Evolutionary conservation across 177 flowering plant species (phyloP), one percentile per base, ranked within the genome.

Genomic region (Telopea speciosissima): DNA sequence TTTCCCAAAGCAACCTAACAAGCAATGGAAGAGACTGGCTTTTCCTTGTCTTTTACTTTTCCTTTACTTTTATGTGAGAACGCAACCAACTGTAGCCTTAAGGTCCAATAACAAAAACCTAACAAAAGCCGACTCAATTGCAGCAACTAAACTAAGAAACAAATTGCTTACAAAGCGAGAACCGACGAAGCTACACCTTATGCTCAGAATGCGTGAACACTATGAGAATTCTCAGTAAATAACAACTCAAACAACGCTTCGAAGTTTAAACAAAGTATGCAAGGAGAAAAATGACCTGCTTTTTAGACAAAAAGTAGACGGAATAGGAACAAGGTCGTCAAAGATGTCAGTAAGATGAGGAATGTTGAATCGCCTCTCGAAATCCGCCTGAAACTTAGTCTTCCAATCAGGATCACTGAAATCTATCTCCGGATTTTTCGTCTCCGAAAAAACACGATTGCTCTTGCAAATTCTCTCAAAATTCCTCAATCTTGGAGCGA

Each of bases 301-400:
- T 70, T 63, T 83, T 76, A 89, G 92, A 62, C 96, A 89, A 69
- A 92, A 92, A 24, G 97, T 90, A 21, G 97, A 90, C n/a, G 90
- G 96, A 70, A 85, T 80, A 0, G 93, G 73, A 62, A 23, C 68
- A 40, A 77, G 83, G 36, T 88, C 90, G 1, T 54, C 65, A 69
- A 84, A 81, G 23, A 87, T 66, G 69, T 92, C 94, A 13, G 87
- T 82, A 70, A 92, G 63, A 69, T 92, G 98, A 67, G 95, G 96
- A 67, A 89, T 72, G 23, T 65, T 61, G 70, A 90, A 89, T 63
- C 93, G 83, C 11, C 28, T 33, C 77, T 87, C 90, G 70, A 89
- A 92, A 52, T 90, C 90, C 17, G 66, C 66, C 81, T 90, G 81
- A 71, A 73, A 92, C 80, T 87, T 87, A 0, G 73, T 60, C 67